Evolutionary conservation across 2,329 filamentous ascomycete species (phyloP).

Genomic region (Penicillium sp.): DNA sequence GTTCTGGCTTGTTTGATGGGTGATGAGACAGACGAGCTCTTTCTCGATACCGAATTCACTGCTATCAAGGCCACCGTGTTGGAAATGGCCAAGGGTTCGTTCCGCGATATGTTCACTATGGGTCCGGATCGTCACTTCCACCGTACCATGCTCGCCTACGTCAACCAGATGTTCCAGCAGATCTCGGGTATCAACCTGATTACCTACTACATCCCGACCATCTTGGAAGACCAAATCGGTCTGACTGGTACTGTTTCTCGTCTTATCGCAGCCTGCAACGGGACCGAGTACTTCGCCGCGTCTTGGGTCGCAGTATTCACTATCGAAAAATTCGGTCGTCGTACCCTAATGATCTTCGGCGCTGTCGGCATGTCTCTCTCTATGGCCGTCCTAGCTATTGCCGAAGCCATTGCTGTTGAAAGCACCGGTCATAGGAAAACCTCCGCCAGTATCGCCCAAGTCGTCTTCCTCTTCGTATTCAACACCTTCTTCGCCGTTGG

Average conservation of each 20-base stretch:
- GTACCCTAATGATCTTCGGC: constrained; percentile 70
- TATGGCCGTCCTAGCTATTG: constrained; percentile 52
- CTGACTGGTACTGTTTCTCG: constrained; percentile 37
- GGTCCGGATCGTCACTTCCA: constrained; percentile 54
- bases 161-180: constrained; percentile 55
- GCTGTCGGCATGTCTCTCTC: constrained; percentile 60
- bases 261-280: constrained; percentile 50
- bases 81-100: constrained; percentile 51
- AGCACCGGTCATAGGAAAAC: constrained; percentile 5
- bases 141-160: constrained; percentile 52
- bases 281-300: constrained; percentile 52
- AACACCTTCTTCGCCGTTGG: constrained; percentile 67
- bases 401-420: constrained; percentile 21
- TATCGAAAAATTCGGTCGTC: constrained; percentile 52
- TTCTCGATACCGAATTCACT: constrained; percentile 49
- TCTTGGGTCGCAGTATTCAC: constrained; percentile 50
- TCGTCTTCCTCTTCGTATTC: constrained; percentile 59
- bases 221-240: constrained; percentile 40
- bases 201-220: constrained; percentile 42
- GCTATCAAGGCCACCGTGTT: constrained; percentile 56
- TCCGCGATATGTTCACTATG: constrained; percentile 60
- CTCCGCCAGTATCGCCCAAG: constrained; percentile 27
- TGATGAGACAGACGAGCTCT: constrained; percentile 46
- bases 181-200: constrained; percentile 42
- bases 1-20: constrained; percentile 51